Conservation (phyloP, 441 rosid species). For the Mallotus repandus region DNA sequence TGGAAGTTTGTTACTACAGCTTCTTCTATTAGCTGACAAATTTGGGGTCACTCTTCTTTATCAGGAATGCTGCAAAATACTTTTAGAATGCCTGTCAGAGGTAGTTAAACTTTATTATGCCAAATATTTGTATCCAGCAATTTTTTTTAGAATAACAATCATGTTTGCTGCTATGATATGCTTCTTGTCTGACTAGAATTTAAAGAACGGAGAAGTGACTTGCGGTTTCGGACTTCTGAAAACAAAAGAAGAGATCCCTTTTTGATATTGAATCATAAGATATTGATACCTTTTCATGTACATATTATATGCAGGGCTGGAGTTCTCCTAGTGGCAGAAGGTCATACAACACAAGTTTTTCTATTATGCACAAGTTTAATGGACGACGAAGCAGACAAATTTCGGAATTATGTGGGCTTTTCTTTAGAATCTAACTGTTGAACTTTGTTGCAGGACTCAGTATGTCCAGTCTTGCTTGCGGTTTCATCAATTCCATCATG, state of each 20-base stretch:
- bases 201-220: conserved; percentile 65
- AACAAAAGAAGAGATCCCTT: conserved; percentile 67
- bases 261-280: conserved; percentile 48
- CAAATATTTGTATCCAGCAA: conserved; percentile 14
- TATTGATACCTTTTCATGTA: conserved; percentile 88
- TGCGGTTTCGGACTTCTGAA: conserved; percentile 67
- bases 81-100: conserved; percentile 91
- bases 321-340: conserved; percentile 88
- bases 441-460: conserved; percentile 98
- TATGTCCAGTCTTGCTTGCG: conserved; percentile 77
- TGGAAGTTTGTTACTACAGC: conserved; percentile 77
- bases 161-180: conserved; percentile 41
- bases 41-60: conserved; percentile 81
- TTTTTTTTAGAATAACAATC: conserved; percentile 22
- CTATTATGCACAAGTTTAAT: conserved; percentile 94
- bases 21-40: conserved; percentile 86
- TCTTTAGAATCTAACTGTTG: conserved; percentile 65
- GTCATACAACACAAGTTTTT: conserved; percentile 78
- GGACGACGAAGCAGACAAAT: conserved; percentile 93
- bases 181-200: conserved; percentile 46
- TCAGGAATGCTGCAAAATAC: conserved; percentile 95
- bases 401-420: conserved; percentile 55
- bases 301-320: conserved; percentile 99
- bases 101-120: conserved; percentile 45
- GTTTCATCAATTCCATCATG: conserved; percentile 84